Percentiles rank a stretch among this genome's conserved stretches.
phyloP scores from a whole-genome alignment of 2,329 filamentous ascomycete genomes.

The Trichoderma sp. region DNA sequence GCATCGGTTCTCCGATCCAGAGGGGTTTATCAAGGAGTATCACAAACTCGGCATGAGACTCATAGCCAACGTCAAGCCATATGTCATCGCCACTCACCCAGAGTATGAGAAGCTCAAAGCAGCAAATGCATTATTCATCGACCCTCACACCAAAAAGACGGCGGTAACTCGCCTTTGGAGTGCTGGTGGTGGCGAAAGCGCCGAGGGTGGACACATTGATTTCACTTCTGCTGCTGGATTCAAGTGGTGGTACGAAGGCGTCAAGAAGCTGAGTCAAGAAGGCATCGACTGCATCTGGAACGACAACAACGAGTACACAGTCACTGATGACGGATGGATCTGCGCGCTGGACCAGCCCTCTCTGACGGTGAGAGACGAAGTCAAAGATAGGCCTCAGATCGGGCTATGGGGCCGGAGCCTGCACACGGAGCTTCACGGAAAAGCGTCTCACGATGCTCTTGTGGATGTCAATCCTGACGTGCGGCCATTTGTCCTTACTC shows the following conservation, averaged over 20 bases:
- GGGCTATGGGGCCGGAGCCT: slow-evolving; percentile 70
- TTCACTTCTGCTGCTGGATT: slow-evolving; percentile 69
- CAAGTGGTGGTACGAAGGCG: slow-evolving; percentile 71
- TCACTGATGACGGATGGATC: slow-evolving; percentile 66
- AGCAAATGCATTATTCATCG: slow-evolving; percentile 63
- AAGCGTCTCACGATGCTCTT: slow-evolving; percentile 69
- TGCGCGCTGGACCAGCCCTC: slow-evolving; percentile 53
- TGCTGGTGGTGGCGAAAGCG: slow-evolving; percentile 69
- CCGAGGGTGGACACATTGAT: slow-evolving; percentile 70
- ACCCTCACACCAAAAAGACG: slow-evolving; percentile 53
- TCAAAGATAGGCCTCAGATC: slow-evolving; percentile 50
- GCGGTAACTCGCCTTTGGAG: slow-evolving; percentile 69
- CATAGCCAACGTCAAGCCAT: slow-evolving; percentile 73
- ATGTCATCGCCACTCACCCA: slow-evolving; percentile 67
- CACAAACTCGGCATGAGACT: slow-evolving; percentile 66
- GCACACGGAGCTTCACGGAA: slow-evolving; percentile 71
- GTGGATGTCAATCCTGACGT: slow-evolving; percentile 58
- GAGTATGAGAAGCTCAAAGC: slow-evolving; percentile 63
- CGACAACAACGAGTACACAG: slow-evolving; percentile 75
- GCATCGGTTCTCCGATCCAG: slow-evolving; percentile 69
- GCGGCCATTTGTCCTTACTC: slow-evolving; percentile 68
- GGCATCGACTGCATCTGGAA: slow-evolving; percentile 79
- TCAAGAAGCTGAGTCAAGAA: slow-evolving; percentile 59
- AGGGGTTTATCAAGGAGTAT: slow-evolving; percentile 62
- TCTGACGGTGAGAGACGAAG: slow-evolving; percentile 40